These are phyloP conservation scores for Thymus mandschuricus DNA, from an alignment of 257 asterid species.

Conservation along the genomic window DNA sequence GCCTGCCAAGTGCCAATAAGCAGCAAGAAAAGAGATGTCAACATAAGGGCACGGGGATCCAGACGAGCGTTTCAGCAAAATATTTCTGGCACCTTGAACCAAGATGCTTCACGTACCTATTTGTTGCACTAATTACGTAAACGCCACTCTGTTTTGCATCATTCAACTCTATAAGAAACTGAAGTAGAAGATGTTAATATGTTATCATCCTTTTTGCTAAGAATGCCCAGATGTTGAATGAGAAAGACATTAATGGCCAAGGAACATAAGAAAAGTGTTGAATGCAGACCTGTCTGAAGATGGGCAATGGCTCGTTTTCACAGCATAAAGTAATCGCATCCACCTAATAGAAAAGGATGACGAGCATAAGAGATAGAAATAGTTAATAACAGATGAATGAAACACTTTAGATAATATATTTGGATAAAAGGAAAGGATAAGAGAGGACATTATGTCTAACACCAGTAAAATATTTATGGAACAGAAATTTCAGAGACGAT, in stretches of 20 bases:
- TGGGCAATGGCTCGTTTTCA: neutral
- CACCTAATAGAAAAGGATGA: neutral
- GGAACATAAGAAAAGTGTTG: neutral
- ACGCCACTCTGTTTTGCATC: slow-evolving; percentile 75
- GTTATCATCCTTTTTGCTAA: neutral
- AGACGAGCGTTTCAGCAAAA: slow-evolving; percentile 4
- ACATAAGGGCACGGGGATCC: neutral
- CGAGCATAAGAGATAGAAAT: too few species aligned
- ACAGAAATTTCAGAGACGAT: neutral
- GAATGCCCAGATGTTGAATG: neutral
- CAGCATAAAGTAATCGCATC: neutral
- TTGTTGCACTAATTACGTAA: slow-evolving; percentile 84
- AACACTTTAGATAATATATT: neutral
- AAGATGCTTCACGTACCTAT: slow-evolving; percentile 51
- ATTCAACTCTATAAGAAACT: slow-evolving; percentile 78
- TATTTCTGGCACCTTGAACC: neutral
- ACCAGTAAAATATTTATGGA: neutral
- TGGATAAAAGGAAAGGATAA: neutral
- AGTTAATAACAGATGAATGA: too few species aligned
- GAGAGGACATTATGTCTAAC: neutral
- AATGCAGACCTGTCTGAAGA: neutral
- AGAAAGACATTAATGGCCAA: neutral
- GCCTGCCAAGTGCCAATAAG: slow-evolving; percentile 57
- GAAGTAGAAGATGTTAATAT: slow-evolving; percentile 36
- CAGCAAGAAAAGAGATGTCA: slow-evolving; percentile 26